phyloP scores from a whole-genome alignment of 2,329 filamentous ascomycete species.

The Stylonectria norvegica region DNA sequence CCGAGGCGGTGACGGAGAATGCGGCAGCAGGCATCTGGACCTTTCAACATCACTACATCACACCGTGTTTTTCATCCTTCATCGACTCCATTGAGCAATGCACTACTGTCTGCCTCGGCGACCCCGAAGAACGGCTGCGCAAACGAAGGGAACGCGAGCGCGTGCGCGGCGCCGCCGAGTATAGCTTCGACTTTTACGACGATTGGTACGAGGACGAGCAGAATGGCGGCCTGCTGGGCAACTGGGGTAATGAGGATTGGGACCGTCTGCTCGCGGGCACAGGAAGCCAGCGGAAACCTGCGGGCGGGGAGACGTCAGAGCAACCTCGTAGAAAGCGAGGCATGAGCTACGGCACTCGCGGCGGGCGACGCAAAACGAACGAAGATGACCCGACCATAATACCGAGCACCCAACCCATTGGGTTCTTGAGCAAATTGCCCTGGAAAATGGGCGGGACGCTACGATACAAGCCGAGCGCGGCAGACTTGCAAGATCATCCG shows the following conservation, averaged over 20 bases:
- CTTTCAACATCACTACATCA: slow-evolving; percentile 81
- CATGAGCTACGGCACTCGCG: slow-evolving; percentile 85
- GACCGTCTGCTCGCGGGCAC: slow-evolving; percentile 76
- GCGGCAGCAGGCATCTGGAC: slow-evolving; percentile 89
- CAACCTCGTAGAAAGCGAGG: slow-evolving; percentile 71
- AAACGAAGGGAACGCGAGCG: slow-evolving; percentile 63
- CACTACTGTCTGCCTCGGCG: slow-evolving; percentile 66
- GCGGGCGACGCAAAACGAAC: slow-evolving; percentile 47
- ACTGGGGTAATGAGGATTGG: slow-evolving; percentile 81
- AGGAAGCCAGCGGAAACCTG: slow-evolving; percentile 40
- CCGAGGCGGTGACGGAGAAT: slow-evolving; percentile 85
- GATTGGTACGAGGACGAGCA: slow-evolving; percentile 76
- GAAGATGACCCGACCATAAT: slow-evolving; percentile 83
- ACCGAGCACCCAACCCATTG: slow-evolving; percentile 78
- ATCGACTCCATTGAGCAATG: slow-evolving; percentile 68
- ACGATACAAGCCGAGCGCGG: slow-evolving; percentile 85
- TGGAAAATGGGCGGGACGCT: slow-evolving; percentile 81
- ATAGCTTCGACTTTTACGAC: slow-evolving; percentile 95
- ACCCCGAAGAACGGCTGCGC: slow-evolving; percentile 69
- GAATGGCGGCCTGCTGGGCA: slow-evolving; percentile 58
- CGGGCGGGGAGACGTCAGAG: slow-evolving; percentile 39
- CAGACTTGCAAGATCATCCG: slow-evolving; percentile 85
- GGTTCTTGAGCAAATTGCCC: slow-evolving; percentile 78
- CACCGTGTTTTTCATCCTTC: slow-evolving; percentile 71
- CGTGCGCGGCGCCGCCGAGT: slow-evolving; percentile 64